phyloP scores from a whole-genome alignment of 2,329 filamentous ascomycete species.

The Ophiostoma ulmi region DNA sequence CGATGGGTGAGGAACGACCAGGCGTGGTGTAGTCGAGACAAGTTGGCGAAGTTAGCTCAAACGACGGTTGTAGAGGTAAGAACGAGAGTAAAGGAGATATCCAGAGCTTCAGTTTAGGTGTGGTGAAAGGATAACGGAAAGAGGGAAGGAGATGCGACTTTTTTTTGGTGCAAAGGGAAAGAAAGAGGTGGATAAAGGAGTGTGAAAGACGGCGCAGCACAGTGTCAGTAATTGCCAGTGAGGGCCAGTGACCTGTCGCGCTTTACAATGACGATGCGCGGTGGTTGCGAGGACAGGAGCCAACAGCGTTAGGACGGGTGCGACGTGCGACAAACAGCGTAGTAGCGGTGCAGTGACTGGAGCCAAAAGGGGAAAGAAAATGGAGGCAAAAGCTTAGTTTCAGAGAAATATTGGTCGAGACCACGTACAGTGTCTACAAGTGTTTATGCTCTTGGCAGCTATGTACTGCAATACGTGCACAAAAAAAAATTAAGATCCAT shows the following conservation, averaged over 20 bases:
- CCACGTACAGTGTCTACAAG: slow-evolving; percentile 3
- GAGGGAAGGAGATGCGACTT: slow-evolving; percentile 8
- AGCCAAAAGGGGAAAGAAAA: slow-evolving; percentile 12
- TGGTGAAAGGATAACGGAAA: not conserved
- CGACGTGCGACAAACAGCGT: slow-evolving; percentile 13
- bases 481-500: not conserved
- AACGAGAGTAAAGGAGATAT: not conserved
- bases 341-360: slow-evolving; percentile 2
- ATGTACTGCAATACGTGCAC: not conserved
- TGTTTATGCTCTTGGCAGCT: not conserved
- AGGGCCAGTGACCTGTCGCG: not conserved
- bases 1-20: not conserved
- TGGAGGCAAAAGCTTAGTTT: slow-evolving; percentile 21
- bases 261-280: slow-evolving; percentile 22
- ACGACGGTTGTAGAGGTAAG: not conserved
- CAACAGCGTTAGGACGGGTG: slow-evolving; percentile 18
- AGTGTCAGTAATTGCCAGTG: not conserved
- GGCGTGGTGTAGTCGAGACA: not conserved
- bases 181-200: slow-evolving; percentile 4
- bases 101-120: not conserved
- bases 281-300: slow-evolving; percentile 4
- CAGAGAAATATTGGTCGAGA: slow-evolving; percentile 22
- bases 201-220: not conserved
- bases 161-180: not conserved
- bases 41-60: not conserved